phyloP scores from a whole-genome alignment of 2,329 filamentous ascomycete genomes.

The Arachnomyces sp. region DNA sequence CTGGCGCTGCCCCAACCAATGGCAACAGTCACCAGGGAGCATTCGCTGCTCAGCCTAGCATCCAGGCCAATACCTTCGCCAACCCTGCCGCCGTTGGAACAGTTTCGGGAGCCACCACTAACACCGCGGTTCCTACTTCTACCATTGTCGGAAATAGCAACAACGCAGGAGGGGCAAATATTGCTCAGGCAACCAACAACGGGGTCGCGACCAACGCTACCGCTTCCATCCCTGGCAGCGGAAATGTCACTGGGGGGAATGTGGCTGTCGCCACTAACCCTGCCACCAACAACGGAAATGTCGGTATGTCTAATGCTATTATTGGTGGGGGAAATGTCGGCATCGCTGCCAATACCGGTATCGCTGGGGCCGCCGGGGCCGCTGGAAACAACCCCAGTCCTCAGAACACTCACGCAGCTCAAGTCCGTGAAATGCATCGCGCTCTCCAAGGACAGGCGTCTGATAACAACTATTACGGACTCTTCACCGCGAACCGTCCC shows the following conservation, averaged over 20 bases:
- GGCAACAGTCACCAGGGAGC: slow-evolving; percentile 8
- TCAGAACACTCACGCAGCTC: slow-evolving; percentile 6
- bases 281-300: not conserved
- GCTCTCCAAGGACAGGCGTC: slow-evolving; percentile 8
- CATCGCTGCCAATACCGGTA: not conserved
- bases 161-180: not conserved
- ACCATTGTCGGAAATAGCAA: not conserved
- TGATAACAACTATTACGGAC: slow-evolving; percentile 13
- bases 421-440: slow-evolving; percentile 8
- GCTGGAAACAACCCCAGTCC: not conserved
- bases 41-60: slow-evolving; percentile 19
- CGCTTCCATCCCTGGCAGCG: not conserved
- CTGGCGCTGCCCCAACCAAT: slow-evolving; percentile 10
- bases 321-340: not conserved
- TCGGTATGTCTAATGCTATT: not conserved
- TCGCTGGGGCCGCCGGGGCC: not conserved
- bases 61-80: slow-evolving; percentile 8
- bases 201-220: not conserved
- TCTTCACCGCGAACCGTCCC: slow-evolving; percentile 17
- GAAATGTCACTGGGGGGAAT: not conserved
- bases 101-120: not conserved
- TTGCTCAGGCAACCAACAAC: not conserved
- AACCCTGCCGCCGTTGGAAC: slow-evolving; percentile 13
- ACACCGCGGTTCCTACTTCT: not conserved
- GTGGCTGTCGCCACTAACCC: not conserved